Evolutionary conservation across 352 stramenopile species (phyloP), one percentile per base, ranked within the genome.

Genomic region (Globisporangium solare): DNA sequence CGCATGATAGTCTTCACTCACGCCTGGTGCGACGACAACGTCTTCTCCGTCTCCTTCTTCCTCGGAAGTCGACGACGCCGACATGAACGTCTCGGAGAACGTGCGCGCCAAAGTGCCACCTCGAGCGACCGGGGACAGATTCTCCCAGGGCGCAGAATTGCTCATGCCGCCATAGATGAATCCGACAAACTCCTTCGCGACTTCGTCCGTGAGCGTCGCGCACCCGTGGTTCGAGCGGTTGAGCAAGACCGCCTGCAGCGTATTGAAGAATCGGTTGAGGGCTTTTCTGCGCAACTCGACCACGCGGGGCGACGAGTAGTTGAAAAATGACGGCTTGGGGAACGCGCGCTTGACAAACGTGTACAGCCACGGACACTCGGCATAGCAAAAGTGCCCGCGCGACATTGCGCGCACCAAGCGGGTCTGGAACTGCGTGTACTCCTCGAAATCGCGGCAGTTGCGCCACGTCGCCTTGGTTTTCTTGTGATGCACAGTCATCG

Each of bases 261-360:
- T 74, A 6, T 60, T 57, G 21, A 80, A 65, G 50, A 67, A 77
- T 18, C 67, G 60, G 20, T 73, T 68, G 41, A 83, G 68, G 17
- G 64, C 64, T 46, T 79, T 72, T 18, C 59, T 48, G 37, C 73
- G 68, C 58, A 65, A 48, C 4, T 63, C 58, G 43, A 76, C 66
- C 27, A 76, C 64, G 46, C 66, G 66, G 14, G 65, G 59, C 35
- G 64, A 24, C 20, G 68, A 66, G 41, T 37, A 54, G 6, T 61
- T 60, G 22, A 81, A 57, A 24, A 81, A 43, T n/a, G 65, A 60
- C 24, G 64, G 64, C 57, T 74, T 78, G 8, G 73, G 70, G 47
- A 68, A 83, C 32, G 78, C 76, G 47, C 66, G 74, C 41, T 67
- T 79, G 42, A 84, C 51, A 51, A 82, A 82, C 35, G 68, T 69